phyloP scores from a whole-genome alignment of 306 rosid species.

The Quercus gilva region DNA sequence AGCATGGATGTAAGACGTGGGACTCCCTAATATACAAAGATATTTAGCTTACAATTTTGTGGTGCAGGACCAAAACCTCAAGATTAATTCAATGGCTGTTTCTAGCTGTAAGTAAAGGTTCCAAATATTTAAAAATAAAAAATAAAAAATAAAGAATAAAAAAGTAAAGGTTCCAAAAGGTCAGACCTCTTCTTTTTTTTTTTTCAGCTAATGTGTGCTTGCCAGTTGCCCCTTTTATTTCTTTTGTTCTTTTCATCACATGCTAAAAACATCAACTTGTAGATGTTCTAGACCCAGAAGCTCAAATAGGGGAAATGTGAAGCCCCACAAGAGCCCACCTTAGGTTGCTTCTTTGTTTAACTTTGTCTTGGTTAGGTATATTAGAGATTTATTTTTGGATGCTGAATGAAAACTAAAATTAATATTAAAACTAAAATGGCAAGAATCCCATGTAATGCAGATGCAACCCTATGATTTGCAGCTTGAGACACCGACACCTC shows the following conservation, averaged over 20 bases:
- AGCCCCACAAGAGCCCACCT: background rate
- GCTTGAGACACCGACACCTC: background rate
- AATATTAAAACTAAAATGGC: background rate
- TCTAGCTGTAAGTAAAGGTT: slow-evolving; percentile 34
- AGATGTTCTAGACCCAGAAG: slow-evolving; percentile 8
- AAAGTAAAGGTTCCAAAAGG: slow-evolving; percentile 26
- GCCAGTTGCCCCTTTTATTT: background rate
- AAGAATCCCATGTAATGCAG: background rate
- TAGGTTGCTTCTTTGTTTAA: background rate
- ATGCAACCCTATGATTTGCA: background rate
- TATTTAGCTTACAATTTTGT: background rate
- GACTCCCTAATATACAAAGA: background rate
- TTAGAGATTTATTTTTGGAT: no score
- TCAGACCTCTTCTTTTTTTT: background rate
- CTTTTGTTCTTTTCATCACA: slow-evolving; percentile 16
- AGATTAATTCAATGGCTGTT: slow-evolving; percentile 1
- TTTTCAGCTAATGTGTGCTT: slow-evolving; percentile 17
- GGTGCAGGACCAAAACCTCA: slow-evolving; percentile 15
- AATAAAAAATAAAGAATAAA: no score
- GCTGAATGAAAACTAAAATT: no score
- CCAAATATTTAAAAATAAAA: no score
- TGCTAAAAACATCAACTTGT: background rate
- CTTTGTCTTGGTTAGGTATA: background rate
- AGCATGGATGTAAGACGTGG: background rate
- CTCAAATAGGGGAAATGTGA: background rate